A percentile compares a stretch with the other conserved stretches of the same genome.
Evolutionary conservation across 805 yeast genomes (phyloP).

Genomic region (Ogataea ganodermae): DNA sequence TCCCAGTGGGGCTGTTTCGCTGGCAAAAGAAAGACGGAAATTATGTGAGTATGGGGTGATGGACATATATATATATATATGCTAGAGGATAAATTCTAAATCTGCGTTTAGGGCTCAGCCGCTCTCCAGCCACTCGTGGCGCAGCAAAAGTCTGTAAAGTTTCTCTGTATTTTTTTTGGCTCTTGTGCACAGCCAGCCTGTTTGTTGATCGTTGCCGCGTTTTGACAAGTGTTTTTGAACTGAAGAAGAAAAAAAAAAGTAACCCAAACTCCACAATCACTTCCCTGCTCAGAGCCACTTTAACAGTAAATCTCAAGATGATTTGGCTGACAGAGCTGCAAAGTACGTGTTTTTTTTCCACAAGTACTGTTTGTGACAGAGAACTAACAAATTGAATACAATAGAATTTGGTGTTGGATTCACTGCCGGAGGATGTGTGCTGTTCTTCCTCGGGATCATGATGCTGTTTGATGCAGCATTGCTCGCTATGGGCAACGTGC

Average conservation of each 20-base stretch:
- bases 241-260: not conserved
- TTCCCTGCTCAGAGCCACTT: not conserved
- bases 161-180: not conserved
- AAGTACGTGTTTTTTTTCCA: conserved; percentile 44
- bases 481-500: conserved; percentile 83
- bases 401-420: conserved; percentile 89
- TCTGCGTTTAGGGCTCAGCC: not conserved
- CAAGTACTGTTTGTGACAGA: not conserved
- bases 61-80: too few species aligned
- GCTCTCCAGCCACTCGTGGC: conserved; percentile 2
- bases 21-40: too few species aligned
- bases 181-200: not conserved
- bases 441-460: conserved; percentile 78
- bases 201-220: conserved; percentile 6
- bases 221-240: conserved; percentile 1
- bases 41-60: too few species aligned
- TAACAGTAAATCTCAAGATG: conserved; percentile 33
- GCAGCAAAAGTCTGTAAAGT: not conserved
- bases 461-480: conserved; percentile 88
- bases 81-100: too few species aligned
- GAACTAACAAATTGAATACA: conserved; percentile 4
- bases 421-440: conserved; percentile 80
- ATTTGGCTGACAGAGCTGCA: conserved; percentile 79
- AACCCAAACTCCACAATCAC: not conserved
- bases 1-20: too few species aligned